phyloP scores from a whole-genome alignment of 306 rosid genomes.

The Castanopsis chinensis region DNA sequence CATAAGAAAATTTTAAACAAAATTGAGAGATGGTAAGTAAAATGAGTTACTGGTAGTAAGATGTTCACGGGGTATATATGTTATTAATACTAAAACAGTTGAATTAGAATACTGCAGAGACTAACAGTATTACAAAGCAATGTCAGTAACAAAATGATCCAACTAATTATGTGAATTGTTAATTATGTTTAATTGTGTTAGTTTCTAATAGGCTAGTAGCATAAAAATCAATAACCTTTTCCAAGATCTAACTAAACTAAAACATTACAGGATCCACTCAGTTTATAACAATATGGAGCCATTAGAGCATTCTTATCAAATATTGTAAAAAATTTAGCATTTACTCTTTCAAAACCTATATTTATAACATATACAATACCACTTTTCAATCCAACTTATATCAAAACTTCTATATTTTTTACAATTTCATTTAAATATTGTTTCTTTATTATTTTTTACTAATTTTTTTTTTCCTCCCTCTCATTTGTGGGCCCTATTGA shows the following conservation, averaged over 20 bases:
- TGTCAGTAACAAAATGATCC: background rate
- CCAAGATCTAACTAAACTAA: background rate
- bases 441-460: too few relatives aligned
- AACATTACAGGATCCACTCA: background rate
- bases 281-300: background rate
- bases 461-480: too few relatives aligned
- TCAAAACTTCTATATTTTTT: too few relatives aligned
- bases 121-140: background rate
- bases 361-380: too few relatives aligned
- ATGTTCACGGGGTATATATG: background rate
- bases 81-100: background rate
- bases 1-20: background rate
- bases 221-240: background rate
- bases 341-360: too few relatives aligned
- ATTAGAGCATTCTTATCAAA: too few relatives aligned
- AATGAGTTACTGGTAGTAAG: background rate
- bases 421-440: too few relatives aligned
- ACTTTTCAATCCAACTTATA: too few relatives aligned
- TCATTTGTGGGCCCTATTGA: too few relatives aligned
- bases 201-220: background rate
- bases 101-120: background rate
- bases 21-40: background rate
- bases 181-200: too few relatives aligned
- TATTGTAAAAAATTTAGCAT: too few relatives aligned
- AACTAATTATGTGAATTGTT: background rate